Base-by-base conservation (phyloP, 2,329 filamentous ascomycete species). In the Boeremia exigua region DNA sequence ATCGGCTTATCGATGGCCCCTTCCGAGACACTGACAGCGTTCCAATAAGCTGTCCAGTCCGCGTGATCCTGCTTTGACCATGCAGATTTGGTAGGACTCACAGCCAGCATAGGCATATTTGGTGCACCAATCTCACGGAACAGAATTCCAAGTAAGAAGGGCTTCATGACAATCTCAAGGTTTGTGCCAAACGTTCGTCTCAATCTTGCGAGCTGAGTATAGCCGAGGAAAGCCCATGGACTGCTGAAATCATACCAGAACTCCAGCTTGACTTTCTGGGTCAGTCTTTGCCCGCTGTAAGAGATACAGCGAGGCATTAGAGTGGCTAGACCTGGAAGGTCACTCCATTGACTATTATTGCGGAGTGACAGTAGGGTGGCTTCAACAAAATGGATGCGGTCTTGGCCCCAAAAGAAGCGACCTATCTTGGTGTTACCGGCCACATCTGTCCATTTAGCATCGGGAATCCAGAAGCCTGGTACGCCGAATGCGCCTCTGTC, bases 371-470 rank as follows among this genome's bases (percentile, higher is more conserved):
- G 32, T 5, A 74, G 44, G 3, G 64, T 58, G 1, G 69, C 72
- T 40, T 75, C 72, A 2, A 74, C 72, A 36, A 75, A 73, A 44
- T 74, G 70, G 70, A 75, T 74, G 0, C 69, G 65, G 58, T 74
- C 72, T 47, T 75, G 72, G 1, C 72, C 72, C 72, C 71, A 75
- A 25, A 66, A 74, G 43, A 71, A 72, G 8, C 72, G 52, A 0
- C 70, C 71, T 5, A 17, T 43, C 6, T 36, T 53, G 30, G 52
- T 33, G 5, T 62, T 43, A 1, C 64, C 63, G 9, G 39, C 40
- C 11, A 58, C 48, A 34, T 68, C 61, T 4, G 49, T 60, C 63
- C 65, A 72, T 8, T 6, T 15, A 4, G 54, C 69, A 12, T 61
- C 56, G 0, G 66, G 66, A 4, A 75, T 63, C 71, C 71, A 75